Evolutionary conservation across 345 rosid genomes (phyloP).

Genomic region (Brassica carinata): DNA sequence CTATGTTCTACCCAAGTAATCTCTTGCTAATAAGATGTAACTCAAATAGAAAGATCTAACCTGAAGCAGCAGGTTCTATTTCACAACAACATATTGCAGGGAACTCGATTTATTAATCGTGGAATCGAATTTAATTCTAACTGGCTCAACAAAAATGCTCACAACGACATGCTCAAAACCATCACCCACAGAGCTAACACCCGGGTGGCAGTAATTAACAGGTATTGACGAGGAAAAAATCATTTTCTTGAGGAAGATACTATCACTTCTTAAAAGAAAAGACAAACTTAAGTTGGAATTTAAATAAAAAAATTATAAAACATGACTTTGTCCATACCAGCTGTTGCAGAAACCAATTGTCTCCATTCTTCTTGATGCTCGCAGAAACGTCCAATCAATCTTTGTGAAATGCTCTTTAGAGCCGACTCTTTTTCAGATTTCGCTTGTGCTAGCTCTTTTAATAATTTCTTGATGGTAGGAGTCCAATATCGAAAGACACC

Average conservation of each 20-base stretch:
- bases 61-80: neutral
- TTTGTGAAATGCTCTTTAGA: slow-evolving; percentile 76
- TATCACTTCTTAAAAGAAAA: neutral
- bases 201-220: neutral
- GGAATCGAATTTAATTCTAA: slow-evolving; percentile 15
- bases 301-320: neutral
- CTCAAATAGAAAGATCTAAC: neutral
- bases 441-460: slow-evolving; percentile 74
- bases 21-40: slow-evolving; percentile 15
- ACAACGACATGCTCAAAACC: slow-evolving; percentile 1
- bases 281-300: neutral
- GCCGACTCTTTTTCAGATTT: slow-evolving; percentile 79
- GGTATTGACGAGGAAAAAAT: neutral
- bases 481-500: slow-evolving; percentile 91
- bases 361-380: slow-evolving; percentile 83
- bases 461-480: slow-evolving; percentile 69
- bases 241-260: slow-evolving; percentile 9
- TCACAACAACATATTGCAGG: neutral
- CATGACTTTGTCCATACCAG: slow-evolving; percentile 55
- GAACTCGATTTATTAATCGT: slow-evolving; percentile 1
- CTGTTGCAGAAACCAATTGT: slow-evolving; percentile 67
- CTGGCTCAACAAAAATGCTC: slow-evolving; percentile 2
- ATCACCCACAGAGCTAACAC: slow-evolving; percentile 17
- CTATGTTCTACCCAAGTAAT: slow-evolving; percentile 4
- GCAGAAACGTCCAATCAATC: slow-evolving; percentile 72